phyloP scores from a whole-genome alignment of 2,329 filamentous ascomycete genomes.

The Fusarium beomiforme region DNA sequence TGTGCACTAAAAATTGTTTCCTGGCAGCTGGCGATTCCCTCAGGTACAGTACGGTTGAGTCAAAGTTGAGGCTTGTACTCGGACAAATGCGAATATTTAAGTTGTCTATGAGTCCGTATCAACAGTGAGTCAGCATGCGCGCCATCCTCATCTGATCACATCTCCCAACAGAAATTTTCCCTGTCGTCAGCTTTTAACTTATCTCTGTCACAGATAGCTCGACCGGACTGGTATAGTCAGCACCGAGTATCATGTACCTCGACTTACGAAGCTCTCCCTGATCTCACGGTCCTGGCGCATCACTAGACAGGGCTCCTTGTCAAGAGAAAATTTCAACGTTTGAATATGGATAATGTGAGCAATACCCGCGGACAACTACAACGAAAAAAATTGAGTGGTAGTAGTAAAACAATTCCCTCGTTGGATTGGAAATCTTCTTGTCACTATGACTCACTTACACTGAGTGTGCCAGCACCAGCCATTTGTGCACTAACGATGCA shows the following conservation, averaged over 20 bases:
- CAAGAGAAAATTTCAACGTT: background rate
- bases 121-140: background rate
- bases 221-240: background rate
- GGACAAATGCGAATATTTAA: constrained; percentile 5
- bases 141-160: background rate
- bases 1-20: constrained; percentile 27
- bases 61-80: background rate
- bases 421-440: background rate
- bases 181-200: background rate
- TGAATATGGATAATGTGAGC: background rate
- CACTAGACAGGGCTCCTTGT: constrained; percentile 27
- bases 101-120: background rate
- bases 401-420: background rate
- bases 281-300: constrained; percentile 15
- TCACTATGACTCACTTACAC: constrained; percentile 5
- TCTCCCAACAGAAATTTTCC: background rate
- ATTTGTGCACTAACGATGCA: constrained; percentile 11
- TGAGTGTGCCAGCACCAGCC: constrained; percentile 1
- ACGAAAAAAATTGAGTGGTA: background rate
- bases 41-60: background rate
- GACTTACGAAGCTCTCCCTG: constrained; percentile 26
- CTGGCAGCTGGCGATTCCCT: constrained; percentile 22
- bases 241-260: constrained; percentile 14
- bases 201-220: background rate
- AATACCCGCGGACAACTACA: background rate